phyloP scores from a whole-genome alignment of 305 asterid genomes.

The Ajuga reptans region DNA sequence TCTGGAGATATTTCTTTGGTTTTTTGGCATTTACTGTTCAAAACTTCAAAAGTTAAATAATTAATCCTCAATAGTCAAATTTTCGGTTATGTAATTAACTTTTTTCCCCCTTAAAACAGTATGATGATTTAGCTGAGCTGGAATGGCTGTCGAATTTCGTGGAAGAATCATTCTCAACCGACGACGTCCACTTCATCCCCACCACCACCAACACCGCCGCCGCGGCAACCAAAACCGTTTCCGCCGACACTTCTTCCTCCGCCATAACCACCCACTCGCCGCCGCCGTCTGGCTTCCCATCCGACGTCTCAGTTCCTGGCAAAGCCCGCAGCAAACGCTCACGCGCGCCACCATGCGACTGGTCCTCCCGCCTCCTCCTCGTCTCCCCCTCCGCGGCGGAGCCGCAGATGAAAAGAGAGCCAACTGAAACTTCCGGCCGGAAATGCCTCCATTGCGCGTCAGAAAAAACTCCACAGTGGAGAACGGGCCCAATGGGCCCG shows the following conservation, averaged over 20 bases:
- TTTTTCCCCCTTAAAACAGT: slow-evolving; percentile 32
- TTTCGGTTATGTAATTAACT: neutral
- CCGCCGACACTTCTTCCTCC: slow-evolving; percentile 46
- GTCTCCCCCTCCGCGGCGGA: slow-evolving; percentile 33
- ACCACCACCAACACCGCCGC: slow-evolving; percentile 32
- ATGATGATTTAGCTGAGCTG: slow-evolving; percentile 84
- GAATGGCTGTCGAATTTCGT: slow-evolving; percentile 97
- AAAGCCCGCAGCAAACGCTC: slow-evolving; percentile 96
- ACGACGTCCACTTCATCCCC: slow-evolving; percentile 59
- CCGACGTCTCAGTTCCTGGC: slow-evolving; percentile 76
- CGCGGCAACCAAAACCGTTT: slow-evolving; percentile 16
- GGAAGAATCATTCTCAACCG: slow-evolving; percentile 90
- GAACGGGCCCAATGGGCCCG: slow-evolving; percentile 94
- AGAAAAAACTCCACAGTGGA: slow-evolving; percentile 97
- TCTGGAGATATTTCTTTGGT: no score
- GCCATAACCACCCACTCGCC: slow-evolving; percentile 29
- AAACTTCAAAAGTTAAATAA: neutral
- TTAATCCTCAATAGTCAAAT: neutral
- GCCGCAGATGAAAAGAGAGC: slow-evolving; percentile 35
- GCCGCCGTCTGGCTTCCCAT: slow-evolving; percentile 44
- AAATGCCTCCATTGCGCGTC: slow-evolving; percentile 87
- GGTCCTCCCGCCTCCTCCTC: slow-evolving; percentile 88
- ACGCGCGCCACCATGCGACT: slow-evolving; percentile 86
- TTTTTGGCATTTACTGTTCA: neutral
- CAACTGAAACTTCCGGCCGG: slow-evolving; percentile 45